These are phyloP conservation scores for Herpomyces periplanetae DNA, from an alignment of 2,329 filamentous ascomycete species.

Conservation along the genomic window DNA sequence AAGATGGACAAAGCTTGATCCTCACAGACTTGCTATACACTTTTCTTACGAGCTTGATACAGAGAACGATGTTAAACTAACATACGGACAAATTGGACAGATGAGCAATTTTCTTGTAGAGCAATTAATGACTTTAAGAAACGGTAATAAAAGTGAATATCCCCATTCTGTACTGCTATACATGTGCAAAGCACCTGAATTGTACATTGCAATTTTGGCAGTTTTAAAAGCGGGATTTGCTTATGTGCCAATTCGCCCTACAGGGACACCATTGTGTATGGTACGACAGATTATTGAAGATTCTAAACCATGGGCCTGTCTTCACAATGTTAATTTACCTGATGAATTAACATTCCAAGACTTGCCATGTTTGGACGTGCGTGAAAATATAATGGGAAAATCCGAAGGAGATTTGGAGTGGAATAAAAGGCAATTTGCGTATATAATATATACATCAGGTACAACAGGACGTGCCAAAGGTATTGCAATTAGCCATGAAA, in stretches of 20 bases:
- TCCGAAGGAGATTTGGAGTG: too few relatives aligned
- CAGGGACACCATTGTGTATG: conserved; percentile 22
- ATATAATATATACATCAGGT: conserved; percentile 47
- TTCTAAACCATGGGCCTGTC: conserved; percentile 13
- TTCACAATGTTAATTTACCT: conserved; percentile 6
- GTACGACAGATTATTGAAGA: conserved; percentile 20
- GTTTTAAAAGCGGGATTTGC: conserved; percentile 32
- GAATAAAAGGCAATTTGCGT: too few relatives aligned
- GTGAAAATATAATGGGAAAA: too few relatives aligned
- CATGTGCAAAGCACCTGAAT: conserved; percentile 30
- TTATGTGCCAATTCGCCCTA: conserved; percentile 38
- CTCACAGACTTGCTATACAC: conserved; percentile 18
- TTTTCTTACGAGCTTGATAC: conserved; percentile 15
- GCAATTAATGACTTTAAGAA: conserved; percentile 12
- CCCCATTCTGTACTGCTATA: conserved; percentile 29
- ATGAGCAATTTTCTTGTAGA: conserved; percentile 22
- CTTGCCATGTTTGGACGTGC: conserved; percentile 3
- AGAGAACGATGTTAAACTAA: conserved; percentile 10
- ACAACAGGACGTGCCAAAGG: conserved; percentile 47
- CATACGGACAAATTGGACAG: conserved; percentile 23
- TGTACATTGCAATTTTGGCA: conserved; percentile 36
- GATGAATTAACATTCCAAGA: conserved; percentile 5
- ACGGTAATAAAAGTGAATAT: too few relatives aligned
- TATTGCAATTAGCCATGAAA: conserved; percentile 32
- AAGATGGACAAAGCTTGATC: conserved; percentile 10